phyloP scores from a whole-genome alignment of 2,329 filamentous ascomycete species.

The Colletotrichum trifolii region DNA sequence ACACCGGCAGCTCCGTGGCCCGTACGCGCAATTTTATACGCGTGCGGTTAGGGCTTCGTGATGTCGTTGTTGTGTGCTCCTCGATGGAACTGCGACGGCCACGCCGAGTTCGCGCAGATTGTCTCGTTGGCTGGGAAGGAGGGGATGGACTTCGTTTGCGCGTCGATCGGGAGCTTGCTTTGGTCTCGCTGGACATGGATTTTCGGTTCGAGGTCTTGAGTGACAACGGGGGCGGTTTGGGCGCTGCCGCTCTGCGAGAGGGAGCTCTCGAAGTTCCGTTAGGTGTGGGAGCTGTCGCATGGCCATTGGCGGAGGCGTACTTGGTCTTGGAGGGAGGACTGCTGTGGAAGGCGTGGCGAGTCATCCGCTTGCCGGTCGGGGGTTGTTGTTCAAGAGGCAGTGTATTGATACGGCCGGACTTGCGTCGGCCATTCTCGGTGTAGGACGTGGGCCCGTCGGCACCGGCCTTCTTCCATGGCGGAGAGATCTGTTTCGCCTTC shows the following conservation, averaged over 20 bases:
- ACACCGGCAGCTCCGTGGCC: slow-evolving; percentile 63
- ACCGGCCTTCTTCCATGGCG: slow-evolving; percentile 90
- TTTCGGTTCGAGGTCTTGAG: slow-evolving; percentile 45
- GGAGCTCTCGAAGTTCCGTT: slow-evolving; percentile 44
- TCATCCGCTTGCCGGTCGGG: slow-evolving; percentile 61
- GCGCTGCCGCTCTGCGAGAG: slow-evolving; percentile 39
- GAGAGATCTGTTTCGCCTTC: slow-evolving; percentile 72
- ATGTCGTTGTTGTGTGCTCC: slow-evolving; percentile 30
- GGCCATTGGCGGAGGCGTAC: slow-evolving; percentile 42
- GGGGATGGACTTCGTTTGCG: slow-evolving; percentile 57
- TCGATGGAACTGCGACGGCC: slow-evolving; percentile 53
- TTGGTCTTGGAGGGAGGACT: slow-evolving; percentile 48
- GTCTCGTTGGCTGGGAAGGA: slow-evolving; percentile 50
- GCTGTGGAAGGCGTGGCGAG: slow-evolving; percentile 54
- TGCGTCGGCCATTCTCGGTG: slow-evolving; percentile 76
- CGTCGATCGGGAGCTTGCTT: slow-evolving; percentile 45
- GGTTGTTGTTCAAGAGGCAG: slow-evolving; percentile 65
- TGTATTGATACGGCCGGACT: slow-evolving; percentile 72
- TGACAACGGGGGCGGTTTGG: slow-evolving; percentile 32
- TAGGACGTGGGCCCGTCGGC: slow-evolving; percentile 91
- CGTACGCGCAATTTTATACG: slow-evolving; percentile 63
- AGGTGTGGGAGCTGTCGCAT: slow-evolving; percentile 43
- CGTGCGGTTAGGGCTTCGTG: slow-evolving; percentile 44
- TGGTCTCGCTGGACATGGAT: slow-evolving; percentile 44
- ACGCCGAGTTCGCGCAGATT: slow-evolving; percentile 55